phyloP scores from a whole-genome alignment of 192 early-diverging fungal genomes.

The Coemansia sp. region DNA sequence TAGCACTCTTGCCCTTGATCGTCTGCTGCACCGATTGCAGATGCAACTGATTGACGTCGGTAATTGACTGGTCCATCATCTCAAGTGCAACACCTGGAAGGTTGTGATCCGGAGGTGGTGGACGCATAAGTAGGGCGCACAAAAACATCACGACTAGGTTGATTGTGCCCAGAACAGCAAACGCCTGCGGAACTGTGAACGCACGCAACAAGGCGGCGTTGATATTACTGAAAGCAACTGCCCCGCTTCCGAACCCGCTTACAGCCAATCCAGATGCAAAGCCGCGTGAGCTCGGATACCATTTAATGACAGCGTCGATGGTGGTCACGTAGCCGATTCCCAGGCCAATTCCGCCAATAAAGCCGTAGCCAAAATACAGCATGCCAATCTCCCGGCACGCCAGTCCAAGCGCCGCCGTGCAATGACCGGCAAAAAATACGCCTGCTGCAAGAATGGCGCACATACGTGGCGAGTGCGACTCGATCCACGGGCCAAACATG shows the following conservation, averaged over 20 bases:
- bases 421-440: slow-evolving; percentile 70
- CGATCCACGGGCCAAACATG: slow-evolving; percentile 77
- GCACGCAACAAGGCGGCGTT: slow-evolving; percentile 56
- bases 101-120: slow-evolving; percentile 61
- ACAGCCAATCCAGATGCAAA: slow-evolving; percentile 74
- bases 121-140: slow-evolving; percentile 61
- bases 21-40: slow-evolving; percentile 43
- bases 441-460: slow-evolving; percentile 62
- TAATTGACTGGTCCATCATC: slow-evolving; percentile 43
- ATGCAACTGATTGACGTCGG: slow-evolving; percentile 32
- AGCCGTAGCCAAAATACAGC: slow-evolving; percentile 71
- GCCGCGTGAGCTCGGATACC: slow-evolving; percentile 76
- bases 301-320: slow-evolving; percentile 73
- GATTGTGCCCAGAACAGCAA: slow-evolving; percentile 62
- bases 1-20: slow-evolving; percentile 50
- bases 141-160: slow-evolving; percentile 67
- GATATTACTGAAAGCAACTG: slow-evolving; percentile 67
- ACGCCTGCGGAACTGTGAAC: slow-evolving; percentile 63
- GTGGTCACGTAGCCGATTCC: slow-evolving; percentile 76
- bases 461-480: slow-evolving; percentile 70
- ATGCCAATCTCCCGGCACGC: slow-evolving; percentile 60
- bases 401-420: slow-evolving; percentile 63
- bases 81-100: slow-evolving; percentile 59
- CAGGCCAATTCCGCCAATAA: slow-evolving; percentile 68
- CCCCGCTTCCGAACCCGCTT: slow-evolving; percentile 75